A percentile compares a stretch with the other conserved stretches of the same genome.
Evolutionary conservation across 805 yeast species (phyloP).

Genomic region (Zygosaccharomyces siamensis): DNA sequence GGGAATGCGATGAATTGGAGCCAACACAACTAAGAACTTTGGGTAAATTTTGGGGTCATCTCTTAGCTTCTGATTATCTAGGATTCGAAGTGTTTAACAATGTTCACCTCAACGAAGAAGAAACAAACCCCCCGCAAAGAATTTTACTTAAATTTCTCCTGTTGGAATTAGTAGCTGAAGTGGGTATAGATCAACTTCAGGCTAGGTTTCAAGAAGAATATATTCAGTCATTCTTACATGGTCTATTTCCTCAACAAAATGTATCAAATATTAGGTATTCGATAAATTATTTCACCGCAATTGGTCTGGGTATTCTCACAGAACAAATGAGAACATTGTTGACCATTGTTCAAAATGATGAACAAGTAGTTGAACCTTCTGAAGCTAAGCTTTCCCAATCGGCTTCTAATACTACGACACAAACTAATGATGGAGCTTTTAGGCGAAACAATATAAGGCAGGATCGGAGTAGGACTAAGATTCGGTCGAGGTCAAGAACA

Average conservation of each 20-base stretch:
- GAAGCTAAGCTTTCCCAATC: neutral
- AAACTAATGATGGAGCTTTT: neutral
- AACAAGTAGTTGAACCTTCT: conserved; percentile 12
- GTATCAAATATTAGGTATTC: conserved; percentile 63
- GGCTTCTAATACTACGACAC: neutral
- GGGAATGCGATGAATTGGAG: conserved; percentile 59
- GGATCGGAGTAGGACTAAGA: neutral
- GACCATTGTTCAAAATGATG: conserved; percentile 32
- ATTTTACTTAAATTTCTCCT: conserved; percentile 77
- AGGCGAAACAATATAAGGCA: neutral
- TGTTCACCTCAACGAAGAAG: conserved; percentile 60
- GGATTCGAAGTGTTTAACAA: conserved; percentile 56
- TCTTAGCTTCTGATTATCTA: conserved; percentile 64
- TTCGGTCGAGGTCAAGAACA: conserved; percentile 11
- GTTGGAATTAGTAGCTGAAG: conserved; percentile 70
- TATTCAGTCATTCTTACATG: conserved; percentile 44
- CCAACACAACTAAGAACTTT: conserved; percentile 70
- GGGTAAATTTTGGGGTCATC: conserved; percentile 82
- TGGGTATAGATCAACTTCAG: conserved; percentile 54
- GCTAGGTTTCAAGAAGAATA: conserved; percentile 50
- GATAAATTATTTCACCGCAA: conserved; percentile 89
- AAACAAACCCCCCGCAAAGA: conserved; percentile 74
- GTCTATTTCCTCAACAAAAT: conserved; percentile 59
- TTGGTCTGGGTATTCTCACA: conserved; percentile 79
- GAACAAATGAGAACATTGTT: conserved; percentile 69